Percentiles rank a stretch among this genome's conserved stretches.
Conservation (phyloP, 2,329 filamentous ascomycete genomes). For the Tolypocladium nubicola region DNA sequence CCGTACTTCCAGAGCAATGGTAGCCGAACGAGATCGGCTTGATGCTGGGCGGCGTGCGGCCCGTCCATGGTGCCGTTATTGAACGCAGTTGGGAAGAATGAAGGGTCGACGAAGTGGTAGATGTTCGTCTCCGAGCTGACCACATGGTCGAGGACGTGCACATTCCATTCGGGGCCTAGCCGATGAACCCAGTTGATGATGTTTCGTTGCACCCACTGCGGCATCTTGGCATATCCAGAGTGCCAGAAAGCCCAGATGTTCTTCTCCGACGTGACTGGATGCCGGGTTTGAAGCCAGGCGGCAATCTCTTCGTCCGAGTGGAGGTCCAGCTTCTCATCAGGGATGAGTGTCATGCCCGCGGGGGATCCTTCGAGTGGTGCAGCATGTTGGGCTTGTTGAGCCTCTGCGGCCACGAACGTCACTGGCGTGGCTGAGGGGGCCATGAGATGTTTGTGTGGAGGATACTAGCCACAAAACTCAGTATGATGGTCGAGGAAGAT, state of each 20-base stretch:
- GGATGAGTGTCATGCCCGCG: background rate
- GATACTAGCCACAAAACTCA: background rate
- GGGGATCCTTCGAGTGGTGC: background rate
- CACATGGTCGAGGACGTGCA: constrained; percentile 28
- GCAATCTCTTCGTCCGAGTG: constrained; percentile 20
- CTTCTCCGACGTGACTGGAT: constrained; percentile 23
- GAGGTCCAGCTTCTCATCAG: constrained; percentile 11
- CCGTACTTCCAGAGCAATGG: constrained; percentile 28
- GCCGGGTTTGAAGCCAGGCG: constrained; percentile 13
- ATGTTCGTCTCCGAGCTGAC: constrained; percentile 23
- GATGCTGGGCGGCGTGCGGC: constrained; percentile 29
- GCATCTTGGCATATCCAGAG: constrained; percentile 20
- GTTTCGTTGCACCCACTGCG: constrained; percentile 23
- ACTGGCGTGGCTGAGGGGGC: background rate
- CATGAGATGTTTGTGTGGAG: background rate
- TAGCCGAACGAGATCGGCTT: constrained; percentile 34
- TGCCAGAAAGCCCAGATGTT: constrained; percentile 35
- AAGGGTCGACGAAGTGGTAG: constrained; percentile 20
- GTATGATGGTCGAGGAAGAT: background rate
- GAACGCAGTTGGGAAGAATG: constrained; percentile 28
- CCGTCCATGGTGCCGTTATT: constrained; percentile 32
- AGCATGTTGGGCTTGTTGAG: background rate
- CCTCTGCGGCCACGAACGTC: background rate
- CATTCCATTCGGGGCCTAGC: constrained; percentile 22
- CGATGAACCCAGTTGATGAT: constrained; percentile 27